A percentile compares a stretch with the other conserved stretches of the same genome.
Evolutionary conservation across 805 yeast species (phyloP).

Genomic region (Wickerhamomyces bisporus): DNA sequence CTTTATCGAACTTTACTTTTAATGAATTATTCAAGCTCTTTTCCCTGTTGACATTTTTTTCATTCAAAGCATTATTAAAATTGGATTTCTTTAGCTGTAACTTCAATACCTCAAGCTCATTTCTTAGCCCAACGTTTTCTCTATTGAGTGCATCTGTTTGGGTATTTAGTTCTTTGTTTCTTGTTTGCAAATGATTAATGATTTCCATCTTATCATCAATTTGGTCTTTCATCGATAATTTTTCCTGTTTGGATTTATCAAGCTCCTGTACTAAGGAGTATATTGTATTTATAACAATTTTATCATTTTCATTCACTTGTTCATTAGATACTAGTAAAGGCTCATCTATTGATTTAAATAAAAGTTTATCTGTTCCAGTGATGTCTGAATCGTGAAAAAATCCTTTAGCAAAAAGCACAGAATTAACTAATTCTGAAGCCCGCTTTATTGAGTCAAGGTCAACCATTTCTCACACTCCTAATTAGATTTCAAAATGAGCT

Average conservation of each 20-base stretch:
- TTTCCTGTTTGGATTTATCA: slow-evolving; percentile 10
- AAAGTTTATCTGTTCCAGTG: not conserved
- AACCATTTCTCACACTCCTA: slow-evolving; percentile 1
- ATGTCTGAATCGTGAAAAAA: slow-evolving; percentile 2
- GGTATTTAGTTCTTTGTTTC: not conserved
- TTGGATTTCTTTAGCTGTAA: not conserved
- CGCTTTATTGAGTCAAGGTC: slow-evolving; percentile 6
- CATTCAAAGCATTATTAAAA: not conserved
- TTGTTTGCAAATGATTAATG: not conserved
- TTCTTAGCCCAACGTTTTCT: slow-evolving; percentile 2
- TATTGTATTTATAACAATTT: slow-evolving; percentile 9
- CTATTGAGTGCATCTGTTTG: not conserved
- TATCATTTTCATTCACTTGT: slow-evolving; percentile 7
- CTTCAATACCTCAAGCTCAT: slow-evolving; percentile 4
- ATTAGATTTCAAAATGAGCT: too few relatives aligned
- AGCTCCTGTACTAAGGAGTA: slow-evolving; percentile 10
- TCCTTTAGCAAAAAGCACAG: slow-evolving; percentile 11
- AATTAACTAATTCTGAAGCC: slow-evolving; percentile 13
- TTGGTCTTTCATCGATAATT: slow-evolving; percentile 1
- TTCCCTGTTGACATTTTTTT: slow-evolving; percentile 1
- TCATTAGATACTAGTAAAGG: not conserved
- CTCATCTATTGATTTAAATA: slow-evolving; percentile 1
- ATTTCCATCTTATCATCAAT: slow-evolving; percentile 3
- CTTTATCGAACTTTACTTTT: slow-evolving; percentile 16
- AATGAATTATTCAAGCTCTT: slow-evolving; percentile 9